phyloP scores from a whole-genome alignment of 805 yeast species.

The Teunomyces tritomae region DNA sequence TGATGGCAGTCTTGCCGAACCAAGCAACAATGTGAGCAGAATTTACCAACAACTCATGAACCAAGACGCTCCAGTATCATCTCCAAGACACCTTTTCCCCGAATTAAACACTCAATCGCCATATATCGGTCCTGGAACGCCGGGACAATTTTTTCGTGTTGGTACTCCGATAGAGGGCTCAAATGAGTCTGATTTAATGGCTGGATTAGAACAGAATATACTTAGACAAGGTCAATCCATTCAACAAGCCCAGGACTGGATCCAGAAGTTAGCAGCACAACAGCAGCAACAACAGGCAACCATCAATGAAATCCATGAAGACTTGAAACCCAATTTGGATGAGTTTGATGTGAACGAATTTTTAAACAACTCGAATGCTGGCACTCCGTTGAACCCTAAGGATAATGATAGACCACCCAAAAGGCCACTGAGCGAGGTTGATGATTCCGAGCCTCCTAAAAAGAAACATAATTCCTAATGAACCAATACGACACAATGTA shows the following conservation, averaged over 20 bases:
- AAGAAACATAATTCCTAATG: neutral
- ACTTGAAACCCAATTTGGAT: constrained; percentile 11
- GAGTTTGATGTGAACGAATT: constrained; percentile 50
- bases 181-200: constrained; percentile 17
- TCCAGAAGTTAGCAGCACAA: constrained; percentile 31
- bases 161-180: constrained; percentile 7
- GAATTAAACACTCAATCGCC: constrained; percentile 21
- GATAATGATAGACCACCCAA: neutral
- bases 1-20: constrained; percentile 3
- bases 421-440: neutral
- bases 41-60: constrained; percentile 32
- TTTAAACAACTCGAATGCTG: constrained; percentile 37
- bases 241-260: constrained; percentile 58
- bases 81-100: constrained; percentile 34
- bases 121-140: constrained; percentile 6
- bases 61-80: constrained; percentile 23
- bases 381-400: neutral
- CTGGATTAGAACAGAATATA: constrained; percentile 47
- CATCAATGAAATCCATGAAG: constrained; percentile 10
- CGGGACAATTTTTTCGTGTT: constrained; percentile 8
- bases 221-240: constrained; percentile 50
- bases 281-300: constrained; percentile 13
- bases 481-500: neutral
- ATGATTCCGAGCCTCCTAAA: neutral
- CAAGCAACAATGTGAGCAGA: constrained; percentile 19